Evolutionary conservation across 2,329 filamentous ascomycete genomes (phyloP).

Genomic region (Ophiostoma australiae): DNA sequence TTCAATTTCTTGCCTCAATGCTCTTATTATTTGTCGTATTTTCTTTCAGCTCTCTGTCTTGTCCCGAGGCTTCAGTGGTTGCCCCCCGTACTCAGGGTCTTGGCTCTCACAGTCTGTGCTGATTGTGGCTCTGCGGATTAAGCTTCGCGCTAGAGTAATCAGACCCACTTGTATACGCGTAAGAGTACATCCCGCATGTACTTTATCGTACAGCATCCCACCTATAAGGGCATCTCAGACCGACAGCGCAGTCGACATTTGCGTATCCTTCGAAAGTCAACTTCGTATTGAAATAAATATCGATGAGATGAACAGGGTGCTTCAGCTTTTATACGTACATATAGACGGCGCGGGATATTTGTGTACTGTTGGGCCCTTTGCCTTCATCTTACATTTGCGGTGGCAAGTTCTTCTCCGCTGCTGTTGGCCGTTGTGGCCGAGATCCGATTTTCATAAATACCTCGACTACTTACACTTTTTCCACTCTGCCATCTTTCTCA

Average conservation of each 20-base stretch:
- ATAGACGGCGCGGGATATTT: too few species aligned
- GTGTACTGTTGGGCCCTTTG: background rate
- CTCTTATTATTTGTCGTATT: background rate
- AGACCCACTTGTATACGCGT: conserved; percentile 9
- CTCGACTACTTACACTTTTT: background rate
- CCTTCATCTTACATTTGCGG: background rate
- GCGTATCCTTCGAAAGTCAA: background rate
- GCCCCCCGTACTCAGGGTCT: conserved; percentile 3
- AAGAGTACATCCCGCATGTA: background rate
- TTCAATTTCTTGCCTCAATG: background rate
- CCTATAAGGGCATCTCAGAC: background rate
- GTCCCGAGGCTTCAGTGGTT: background rate
- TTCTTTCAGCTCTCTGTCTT: background rate
- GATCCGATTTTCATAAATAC: background rate
- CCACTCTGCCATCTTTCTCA: background rate
- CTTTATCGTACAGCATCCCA: background rate
- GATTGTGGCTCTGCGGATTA: background rate
- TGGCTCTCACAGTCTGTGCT: background rate
- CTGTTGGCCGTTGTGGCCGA: background rate
- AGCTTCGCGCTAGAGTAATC: background rate
- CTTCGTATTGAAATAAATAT: background rate
- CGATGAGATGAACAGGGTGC: background rate
- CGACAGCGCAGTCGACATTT: background rate
- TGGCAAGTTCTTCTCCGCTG: background rate
- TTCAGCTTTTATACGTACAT: too few species aligned